Conservation (phyloP, 495 filamentous ascomycete genomes). For the Tuber melanosporum region DNA sequence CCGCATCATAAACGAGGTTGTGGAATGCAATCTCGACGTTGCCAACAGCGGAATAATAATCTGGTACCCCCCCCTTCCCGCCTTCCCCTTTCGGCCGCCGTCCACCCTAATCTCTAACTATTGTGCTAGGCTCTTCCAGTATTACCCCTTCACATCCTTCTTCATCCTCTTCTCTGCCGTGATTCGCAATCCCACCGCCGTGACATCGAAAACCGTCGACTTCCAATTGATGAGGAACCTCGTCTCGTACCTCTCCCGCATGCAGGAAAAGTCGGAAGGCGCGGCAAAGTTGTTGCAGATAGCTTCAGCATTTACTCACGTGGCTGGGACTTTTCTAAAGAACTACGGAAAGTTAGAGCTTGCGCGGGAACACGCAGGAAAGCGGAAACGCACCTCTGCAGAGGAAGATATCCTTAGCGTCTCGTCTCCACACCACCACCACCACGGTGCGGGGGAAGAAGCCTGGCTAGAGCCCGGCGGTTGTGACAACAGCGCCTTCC, state of each 20-base stretch:
- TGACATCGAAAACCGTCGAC: slow-evolving; percentile 19
- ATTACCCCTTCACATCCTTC: slow-evolving; percentile 42
- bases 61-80: slow-evolving; percentile 21
- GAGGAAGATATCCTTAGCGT: slow-evolving; percentile 5
- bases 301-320: slow-evolving; percentile 39
- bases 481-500: neutral
- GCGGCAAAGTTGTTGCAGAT: slow-evolving; percentile 38
- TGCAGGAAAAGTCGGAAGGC: slow-evolving; percentile 35
- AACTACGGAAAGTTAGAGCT: slow-evolving; percentile 38
- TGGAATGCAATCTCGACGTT: slow-evolving; percentile 29
- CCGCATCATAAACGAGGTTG: slow-evolving; percentile 31
- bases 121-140: slow-evolving; percentile 38
- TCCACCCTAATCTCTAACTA: slow-evolving; percentile 5
- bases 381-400: slow-evolving; percentile 20
- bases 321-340: slow-evolving; percentile 39
- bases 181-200: slow-evolving; percentile 46
- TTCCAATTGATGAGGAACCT: slow-evolving; percentile 38
- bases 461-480: slow-evolving; percentile 16
- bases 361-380: slow-evolving; percentile 25
- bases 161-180: slow-evolving; percentile 48
- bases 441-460: neutral
- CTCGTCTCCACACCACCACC: neutral
- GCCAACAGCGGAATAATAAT: slow-evolving; percentile 39
- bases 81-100: neutral
- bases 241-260: slow-evolving; percentile 27